A percentile compares a stretch with the other conserved stretches of the same genome.
Conservation (phyloP, 805 yeast species). For the Zygotorulaspora florentina region DNA sequence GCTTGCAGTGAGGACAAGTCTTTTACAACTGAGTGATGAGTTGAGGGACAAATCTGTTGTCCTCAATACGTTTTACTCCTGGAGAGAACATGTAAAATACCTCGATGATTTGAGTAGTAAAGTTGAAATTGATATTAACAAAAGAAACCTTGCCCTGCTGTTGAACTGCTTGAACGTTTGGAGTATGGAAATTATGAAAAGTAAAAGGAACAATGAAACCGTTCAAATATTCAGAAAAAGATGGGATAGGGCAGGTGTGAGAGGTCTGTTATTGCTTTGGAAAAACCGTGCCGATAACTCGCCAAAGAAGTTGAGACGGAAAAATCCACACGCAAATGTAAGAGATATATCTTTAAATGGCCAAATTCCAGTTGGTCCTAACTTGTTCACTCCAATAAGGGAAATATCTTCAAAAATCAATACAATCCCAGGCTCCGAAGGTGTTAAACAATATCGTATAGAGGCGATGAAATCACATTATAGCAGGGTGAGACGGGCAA, state of each 20-base stretch:
- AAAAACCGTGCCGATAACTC: constrained; percentile 19
- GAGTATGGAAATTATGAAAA: constrained; percentile 35
- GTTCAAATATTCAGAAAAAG: constrained; percentile 34
- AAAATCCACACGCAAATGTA: neutral
- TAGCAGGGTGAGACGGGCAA: constrained; percentile 34
- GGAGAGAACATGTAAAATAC: constrained; percentile 18
- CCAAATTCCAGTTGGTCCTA: constrained; percentile 1
- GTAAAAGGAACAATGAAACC: constrained; percentile 35
- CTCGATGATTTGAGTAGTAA: constrained; percentile 16
- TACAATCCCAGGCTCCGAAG: constrained; percentile 38
- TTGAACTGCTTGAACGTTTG: constrained; percentile 32
- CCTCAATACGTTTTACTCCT: constrained; percentile 24
- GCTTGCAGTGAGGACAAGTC: neutral
- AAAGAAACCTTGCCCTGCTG: constrained; percentile 20
- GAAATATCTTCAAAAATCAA: constrained; percentile 6
- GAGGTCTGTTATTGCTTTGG: constrained; percentile 39
- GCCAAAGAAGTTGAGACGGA: constrained; percentile 7
- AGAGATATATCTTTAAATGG: neutral
- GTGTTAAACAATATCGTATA: constrained; percentile 34
- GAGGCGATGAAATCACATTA: constrained; percentile 38
- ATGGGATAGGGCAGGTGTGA: constrained; percentile 39
- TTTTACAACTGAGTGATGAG: constrained; percentile 14
- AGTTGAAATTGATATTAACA: constrained; percentile 23
- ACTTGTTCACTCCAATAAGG: constrained; percentile 23
- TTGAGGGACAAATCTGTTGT: constrained; percentile 24